These are phyloP conservation scores for Termitomyces sp. DNA, from an alignment of 768 basidiomycete genomes.

Conservation along the genomic window DNA sequence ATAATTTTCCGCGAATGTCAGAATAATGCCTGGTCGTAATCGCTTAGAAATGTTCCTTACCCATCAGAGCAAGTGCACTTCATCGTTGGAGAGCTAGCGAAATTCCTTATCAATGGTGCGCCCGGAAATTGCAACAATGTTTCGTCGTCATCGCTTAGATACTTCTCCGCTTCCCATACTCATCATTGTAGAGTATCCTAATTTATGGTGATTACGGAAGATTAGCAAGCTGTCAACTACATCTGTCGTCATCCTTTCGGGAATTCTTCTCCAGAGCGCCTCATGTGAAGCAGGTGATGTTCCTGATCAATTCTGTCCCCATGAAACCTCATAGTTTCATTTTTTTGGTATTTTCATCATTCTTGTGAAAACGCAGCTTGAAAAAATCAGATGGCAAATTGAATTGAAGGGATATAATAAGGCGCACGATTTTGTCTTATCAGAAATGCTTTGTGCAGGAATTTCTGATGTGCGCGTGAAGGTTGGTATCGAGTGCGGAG, in stretches of 20 bases:
- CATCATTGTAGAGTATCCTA: too few species aligned
- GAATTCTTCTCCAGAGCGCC: not conserved
- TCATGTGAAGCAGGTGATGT: too few species aligned
- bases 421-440: not conserved
- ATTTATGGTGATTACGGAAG: too few species aligned
- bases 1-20: too few species aligned
- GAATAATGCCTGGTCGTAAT: not conserved
- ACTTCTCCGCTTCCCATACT: too few species aligned
- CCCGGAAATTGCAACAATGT: not conserved
- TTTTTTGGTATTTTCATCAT: not conserved
- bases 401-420: not conserved
- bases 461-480: not conserved
- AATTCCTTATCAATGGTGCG: not conserved
- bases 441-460: not conserved
- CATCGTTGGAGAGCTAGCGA: not conserved
- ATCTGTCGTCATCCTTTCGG: too few species aligned
- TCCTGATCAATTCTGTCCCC: too few species aligned
- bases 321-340: too few species aligned
- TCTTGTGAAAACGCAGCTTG: not conserved
- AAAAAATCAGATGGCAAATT: not conserved
- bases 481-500: not conserved
- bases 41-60: not conserved
- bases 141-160: too few species aligned
- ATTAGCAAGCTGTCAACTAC: too few species aligned
- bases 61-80: not conserved